phyloP scores from a whole-genome alignment of 2,329 filamentous ascomycete species.

The Ambrosiella xylebori region DNA sequence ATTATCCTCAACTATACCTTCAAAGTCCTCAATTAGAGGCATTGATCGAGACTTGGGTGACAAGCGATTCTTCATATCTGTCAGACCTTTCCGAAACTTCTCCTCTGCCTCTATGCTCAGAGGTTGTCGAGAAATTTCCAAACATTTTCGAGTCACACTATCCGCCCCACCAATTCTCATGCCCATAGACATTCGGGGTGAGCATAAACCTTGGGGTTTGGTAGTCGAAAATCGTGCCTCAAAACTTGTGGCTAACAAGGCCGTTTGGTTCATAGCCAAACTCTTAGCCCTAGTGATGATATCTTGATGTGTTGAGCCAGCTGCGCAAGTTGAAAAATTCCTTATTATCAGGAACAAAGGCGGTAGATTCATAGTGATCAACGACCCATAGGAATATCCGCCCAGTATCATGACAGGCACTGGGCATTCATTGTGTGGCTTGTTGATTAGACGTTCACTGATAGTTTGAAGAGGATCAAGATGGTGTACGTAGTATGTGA shows the following conservation, averaged over 20 bases:
- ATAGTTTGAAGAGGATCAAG: conserved; percentile 26
- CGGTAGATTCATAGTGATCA: conserved; percentile 61
- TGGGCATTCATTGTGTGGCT: not conserved
- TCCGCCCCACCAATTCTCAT: conserved; percentile 36
- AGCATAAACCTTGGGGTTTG: conserved; percentile 13
- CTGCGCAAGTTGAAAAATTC: conserved; percentile 35
- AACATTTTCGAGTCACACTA: conserved; percentile 24
- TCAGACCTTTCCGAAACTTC: conserved; percentile 28
- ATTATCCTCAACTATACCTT: no score
- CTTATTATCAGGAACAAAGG: conserved; percentile 40
- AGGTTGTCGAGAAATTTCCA: conserved; percentile 19
- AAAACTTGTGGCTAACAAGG: conserved; percentile 24
- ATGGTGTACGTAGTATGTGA: conserved; percentile 53
- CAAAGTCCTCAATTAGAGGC: not conserved
- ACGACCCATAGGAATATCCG: conserved; percentile 82
- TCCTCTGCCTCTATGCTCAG: conserved; percentile 32
- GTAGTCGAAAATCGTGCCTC: conserved; percentile 19
- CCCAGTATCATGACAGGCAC: conserved; percentile 39
- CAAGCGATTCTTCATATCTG: conserved; percentile 27
- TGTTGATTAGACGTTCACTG: not conserved
- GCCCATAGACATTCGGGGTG: conserved; percentile 19
- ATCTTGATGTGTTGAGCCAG: conserved; percentile 45
- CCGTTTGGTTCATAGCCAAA: conserved; percentile 46
- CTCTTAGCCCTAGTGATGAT: conserved; percentile 53
- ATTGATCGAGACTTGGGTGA: conserved; percentile 17